Conservation (phyloP, 495 filamentous ascomycete species). For the Talaromyces thailandensis region DNA sequence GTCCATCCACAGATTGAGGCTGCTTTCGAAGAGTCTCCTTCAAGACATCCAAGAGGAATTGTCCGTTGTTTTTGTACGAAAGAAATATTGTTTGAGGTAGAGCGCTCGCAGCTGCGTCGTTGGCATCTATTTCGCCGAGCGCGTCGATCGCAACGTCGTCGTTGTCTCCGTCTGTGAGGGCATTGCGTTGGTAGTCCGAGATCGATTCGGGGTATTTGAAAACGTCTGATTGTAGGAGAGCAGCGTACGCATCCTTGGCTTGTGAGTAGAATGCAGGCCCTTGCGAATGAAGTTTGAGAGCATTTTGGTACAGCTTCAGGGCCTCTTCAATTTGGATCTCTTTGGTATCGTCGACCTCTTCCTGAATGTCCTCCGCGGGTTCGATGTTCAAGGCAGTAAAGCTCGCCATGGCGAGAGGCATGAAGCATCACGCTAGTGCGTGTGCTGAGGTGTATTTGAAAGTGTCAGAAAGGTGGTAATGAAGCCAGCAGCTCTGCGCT, state of each 20-base stretch:
- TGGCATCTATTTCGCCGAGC: conserved; percentile 31
- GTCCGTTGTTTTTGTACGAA: conserved; percentile 89
- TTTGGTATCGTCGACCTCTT: conserved; percentile 89
- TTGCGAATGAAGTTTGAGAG: conserved; percentile 85
- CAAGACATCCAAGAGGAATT: conserved; percentile 74
- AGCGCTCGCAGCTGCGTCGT: conserved; percentile 65
- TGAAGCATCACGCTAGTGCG: not conserved
- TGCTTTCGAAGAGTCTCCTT: conserved; percentile 27
- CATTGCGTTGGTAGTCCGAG: conserved; percentile 63
- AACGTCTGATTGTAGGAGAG: conserved; percentile 83
- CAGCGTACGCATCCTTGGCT: conserved; percentile 74
- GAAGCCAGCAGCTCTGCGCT: not conserved
- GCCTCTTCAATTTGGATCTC: conserved; percentile 97
- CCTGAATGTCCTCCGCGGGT: conserved; percentile 79
- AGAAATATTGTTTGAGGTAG: conserved; percentile 85
- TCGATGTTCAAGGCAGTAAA: conserved; percentile 88
- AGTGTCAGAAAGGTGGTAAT: not conserved
- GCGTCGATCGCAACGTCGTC: conserved; percentile 37
- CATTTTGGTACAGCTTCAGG: conserved; percentile 87
- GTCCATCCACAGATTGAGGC: conserved; percentile 22
- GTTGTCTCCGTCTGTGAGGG: conserved; percentile 48
- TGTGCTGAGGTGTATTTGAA: not conserved
- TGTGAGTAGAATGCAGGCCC: conserved; percentile 66
- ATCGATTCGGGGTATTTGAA: conserved; percentile 82
- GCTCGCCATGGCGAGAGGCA: conserved; percentile 29